phyloP scores from a whole-genome alignment of 495 filamentous ascomycete genomes.

The Neurospora sp. region DNA sequence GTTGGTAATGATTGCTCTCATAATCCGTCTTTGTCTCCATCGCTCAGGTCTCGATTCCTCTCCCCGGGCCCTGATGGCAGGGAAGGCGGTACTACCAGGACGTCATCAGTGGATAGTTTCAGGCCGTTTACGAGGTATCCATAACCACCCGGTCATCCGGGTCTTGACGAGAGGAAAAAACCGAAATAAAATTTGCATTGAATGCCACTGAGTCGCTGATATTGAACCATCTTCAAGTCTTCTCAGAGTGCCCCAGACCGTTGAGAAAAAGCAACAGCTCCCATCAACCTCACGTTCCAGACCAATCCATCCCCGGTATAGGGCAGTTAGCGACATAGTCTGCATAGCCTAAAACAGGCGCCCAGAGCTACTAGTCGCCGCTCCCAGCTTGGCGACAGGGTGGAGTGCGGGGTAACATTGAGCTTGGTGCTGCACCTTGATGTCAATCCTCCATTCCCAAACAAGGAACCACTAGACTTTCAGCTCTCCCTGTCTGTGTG shows the following conservation, averaged over 20 bases:
- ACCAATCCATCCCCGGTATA: not conserved
- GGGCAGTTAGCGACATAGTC: not conserved
- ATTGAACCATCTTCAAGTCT: not conserved
- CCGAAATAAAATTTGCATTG: not conserved
- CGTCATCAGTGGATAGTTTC: not conserved
- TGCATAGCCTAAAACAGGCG: not conserved
- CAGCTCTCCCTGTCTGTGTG: not conserved
- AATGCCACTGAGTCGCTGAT: not conserved
- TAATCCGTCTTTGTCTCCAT: too few species aligned
- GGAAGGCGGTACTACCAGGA: not conserved
- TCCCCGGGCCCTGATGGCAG: not conserved
- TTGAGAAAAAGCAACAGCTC: not conserved
- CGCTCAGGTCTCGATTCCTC: too few species aligned
- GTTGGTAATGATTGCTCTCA: not conserved
- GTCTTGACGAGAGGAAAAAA: not conserved
- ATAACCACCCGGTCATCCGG: not conserved
- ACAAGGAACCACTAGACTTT: not conserved
- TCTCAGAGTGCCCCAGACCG: not conserved
- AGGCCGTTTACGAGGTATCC: not conserved
- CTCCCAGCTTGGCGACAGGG: not conserved
- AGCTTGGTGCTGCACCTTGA: conserved; percentile 9
- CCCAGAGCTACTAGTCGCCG: not conserved
- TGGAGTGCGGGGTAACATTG: conserved; percentile 7
- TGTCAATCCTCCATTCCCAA: conserved; percentile 3
- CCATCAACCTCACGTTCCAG: not conserved